phyloP scores from a whole-genome alignment of 2,329 filamentous ascomycete species.

The Verticillium dahliae region DNA sequence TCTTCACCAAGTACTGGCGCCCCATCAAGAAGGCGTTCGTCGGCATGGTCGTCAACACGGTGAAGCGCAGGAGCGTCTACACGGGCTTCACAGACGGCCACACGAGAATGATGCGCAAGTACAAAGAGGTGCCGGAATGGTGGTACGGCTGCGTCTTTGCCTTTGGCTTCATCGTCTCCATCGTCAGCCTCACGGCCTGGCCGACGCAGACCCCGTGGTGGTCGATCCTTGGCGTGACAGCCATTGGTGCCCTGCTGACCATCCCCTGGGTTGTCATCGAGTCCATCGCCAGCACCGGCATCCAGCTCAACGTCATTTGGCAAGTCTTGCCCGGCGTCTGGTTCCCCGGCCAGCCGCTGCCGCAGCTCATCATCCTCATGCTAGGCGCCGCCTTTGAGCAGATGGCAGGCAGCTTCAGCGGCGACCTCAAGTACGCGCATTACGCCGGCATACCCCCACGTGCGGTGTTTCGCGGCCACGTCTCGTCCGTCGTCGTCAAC shows the following conservation, averaged over 20 bases:
- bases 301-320: conserved; percentile 43
- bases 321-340: conserved; percentile 33
- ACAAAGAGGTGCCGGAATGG: conserved; percentile 42
- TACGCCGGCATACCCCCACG: conserved; percentile 25
- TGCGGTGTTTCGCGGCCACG: conserved; percentile 28
- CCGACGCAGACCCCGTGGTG: conserved; percentile 21
- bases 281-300: conserved; percentile 40
- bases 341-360: conserved; percentile 17
- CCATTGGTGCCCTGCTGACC: conserved; percentile 30
- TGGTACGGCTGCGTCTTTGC: conserved; percentile 36
- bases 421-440: conserved; percentile 25
- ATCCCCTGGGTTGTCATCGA: conserved; percentile 37
- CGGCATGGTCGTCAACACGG: conserved; percentile 10
- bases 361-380: conserved; percentile 18
- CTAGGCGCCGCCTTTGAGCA: conserved; percentile 18
- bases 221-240: conserved; percentile 24
- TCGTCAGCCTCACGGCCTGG: conserved; percentile 21
- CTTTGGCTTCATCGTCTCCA: conserved; percentile 23
- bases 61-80: conserved; percentile 15
- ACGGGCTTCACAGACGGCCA: conserved; percentile 35
- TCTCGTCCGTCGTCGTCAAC: conserved; percentile 34
- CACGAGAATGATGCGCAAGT: conserved; percentile 33
- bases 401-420: conserved; percentile 26
- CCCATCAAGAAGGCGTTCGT: conserved; percentile 25
- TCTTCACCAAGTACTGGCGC: conserved; percentile 25